A percentile compares a stretch with the other conserved stretches of the same genome.
Conservation (phyloP, 2,329 filamentous ascomycete species). For the Kalmusia sp. region DNA sequence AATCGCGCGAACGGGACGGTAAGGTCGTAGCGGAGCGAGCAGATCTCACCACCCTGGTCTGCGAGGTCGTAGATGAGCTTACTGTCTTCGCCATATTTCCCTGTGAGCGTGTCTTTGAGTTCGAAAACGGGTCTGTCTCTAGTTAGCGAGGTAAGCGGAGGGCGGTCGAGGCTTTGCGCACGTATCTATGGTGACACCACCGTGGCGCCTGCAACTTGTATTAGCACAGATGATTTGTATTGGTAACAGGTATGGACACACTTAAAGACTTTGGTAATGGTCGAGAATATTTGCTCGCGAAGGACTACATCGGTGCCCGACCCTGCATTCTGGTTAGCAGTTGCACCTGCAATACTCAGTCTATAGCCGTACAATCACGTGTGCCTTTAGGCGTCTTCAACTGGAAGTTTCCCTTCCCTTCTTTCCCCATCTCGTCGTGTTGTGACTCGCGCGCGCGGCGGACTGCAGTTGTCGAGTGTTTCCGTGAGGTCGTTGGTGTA, state of each 20-base stretch:
- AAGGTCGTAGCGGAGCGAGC: slow-evolving; percentile 84
- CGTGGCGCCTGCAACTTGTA: slow-evolving; percentile 69
- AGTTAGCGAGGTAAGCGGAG: slow-evolving; percentile 3
- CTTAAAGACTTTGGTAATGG: slow-evolving; percentile 45
- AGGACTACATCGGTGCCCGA: slow-evolving; percentile 43
- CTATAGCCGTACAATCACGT: slow-evolving; percentile 70
- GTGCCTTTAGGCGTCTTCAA: slow-evolving; percentile 93
- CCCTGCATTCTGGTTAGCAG: slow-evolving; percentile 31
- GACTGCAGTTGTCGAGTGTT: slow-evolving; percentile 11
- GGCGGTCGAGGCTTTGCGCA: slow-evolving; percentile 54
- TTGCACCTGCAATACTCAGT: slow-evolving; percentile 69
- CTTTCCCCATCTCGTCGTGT: slow-evolving; percentile 54
- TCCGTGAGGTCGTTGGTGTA: slow-evolving; percentile 8
- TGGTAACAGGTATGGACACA: slow-evolving; percentile 72
- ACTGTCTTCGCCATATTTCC: slow-evolving; percentile 91
- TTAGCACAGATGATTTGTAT: slow-evolving; percentile 79
- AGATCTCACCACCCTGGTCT: slow-evolving; percentile 86
- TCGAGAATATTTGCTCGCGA: slow-evolving; percentile 45
- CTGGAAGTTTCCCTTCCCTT: slow-evolving; percentile 61
- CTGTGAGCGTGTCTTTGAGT: slow-evolving; percentile 82
- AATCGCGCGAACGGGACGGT: slow-evolving; percentile 92
- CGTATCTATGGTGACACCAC: slow-evolving; percentile 54
- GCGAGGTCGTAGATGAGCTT: slow-evolving; percentile 91
- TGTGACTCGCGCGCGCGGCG: slow-evolving; percentile 17
- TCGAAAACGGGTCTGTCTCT: slow-evolving; percentile 73